These are phyloP conservation scores for Dendrocalamus sinicus DNA, from an alignment of 176 grass and related monocot genomes.

Conservation along the genomic window DNA sequence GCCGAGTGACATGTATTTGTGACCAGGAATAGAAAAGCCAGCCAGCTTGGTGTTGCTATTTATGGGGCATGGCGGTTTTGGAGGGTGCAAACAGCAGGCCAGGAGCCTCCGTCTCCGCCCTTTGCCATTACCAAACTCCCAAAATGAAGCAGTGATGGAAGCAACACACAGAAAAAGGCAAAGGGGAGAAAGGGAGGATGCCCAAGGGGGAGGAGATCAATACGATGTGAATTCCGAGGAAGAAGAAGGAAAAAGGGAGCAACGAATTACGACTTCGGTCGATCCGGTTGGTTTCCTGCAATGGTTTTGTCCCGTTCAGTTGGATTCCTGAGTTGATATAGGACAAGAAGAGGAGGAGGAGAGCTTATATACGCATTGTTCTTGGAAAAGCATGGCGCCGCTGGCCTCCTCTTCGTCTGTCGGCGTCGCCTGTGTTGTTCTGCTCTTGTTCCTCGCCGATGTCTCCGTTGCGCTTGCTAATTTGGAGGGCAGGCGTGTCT, in stretches of 20 bases:
- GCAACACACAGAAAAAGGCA: constrained; percentile 16
- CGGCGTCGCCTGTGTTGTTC: constrained; percentile 11
- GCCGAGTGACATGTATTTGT: background rate
- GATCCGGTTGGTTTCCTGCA: background rate
- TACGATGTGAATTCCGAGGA: background rate
- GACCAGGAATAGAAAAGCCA: background rate
- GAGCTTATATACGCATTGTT: background rate
- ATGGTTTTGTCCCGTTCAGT: background rate
- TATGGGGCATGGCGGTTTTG: constrained; percentile 45
- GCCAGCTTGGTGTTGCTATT: constrained; percentile 38
- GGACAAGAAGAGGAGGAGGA: background rate
- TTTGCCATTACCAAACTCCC: constrained; percentile 35
- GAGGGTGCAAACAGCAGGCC: constrained; percentile 31
- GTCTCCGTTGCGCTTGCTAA: background rate
- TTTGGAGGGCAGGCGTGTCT: background rate
- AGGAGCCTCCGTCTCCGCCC: constrained; percentile 12
- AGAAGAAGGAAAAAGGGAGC: background rate
- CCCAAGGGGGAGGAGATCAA: background rate
- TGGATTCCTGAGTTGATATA: background rate
- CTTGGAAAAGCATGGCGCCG: constrained; percentile 28
- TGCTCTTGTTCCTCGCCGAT: constrained; percentile 35
- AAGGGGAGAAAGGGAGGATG: background rate
- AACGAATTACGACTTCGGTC: background rate
- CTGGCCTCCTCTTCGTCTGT: constrained; percentile 29
- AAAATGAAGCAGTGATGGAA: constrained; percentile 19